These are phyloP conservation scores for Leptographium lundbergii DNA, from an alignment of 2,329 filamentous ascomycete species.

Conservation along the genomic window DNA sequence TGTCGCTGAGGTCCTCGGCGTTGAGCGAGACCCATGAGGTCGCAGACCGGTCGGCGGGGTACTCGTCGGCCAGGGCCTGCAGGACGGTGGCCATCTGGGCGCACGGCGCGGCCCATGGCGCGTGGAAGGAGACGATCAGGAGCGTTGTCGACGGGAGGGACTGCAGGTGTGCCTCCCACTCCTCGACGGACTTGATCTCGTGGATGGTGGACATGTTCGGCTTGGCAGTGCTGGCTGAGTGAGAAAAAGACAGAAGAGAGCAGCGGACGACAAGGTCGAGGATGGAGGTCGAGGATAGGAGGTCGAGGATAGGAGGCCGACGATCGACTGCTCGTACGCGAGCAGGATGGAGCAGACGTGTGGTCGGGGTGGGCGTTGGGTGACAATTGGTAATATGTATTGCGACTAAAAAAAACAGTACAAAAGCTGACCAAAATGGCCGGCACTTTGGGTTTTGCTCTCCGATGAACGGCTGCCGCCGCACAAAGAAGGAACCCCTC, in stretches of 20 bases:
- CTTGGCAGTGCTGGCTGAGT: neutral
- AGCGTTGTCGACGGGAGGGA: constrained; percentile 58
- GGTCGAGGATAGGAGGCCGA: neutral
- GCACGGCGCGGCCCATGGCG: constrained; percentile 93
- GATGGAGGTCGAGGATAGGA: too few species aligned
- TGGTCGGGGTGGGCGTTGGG: neutral
- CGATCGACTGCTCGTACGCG: too few species aligned
- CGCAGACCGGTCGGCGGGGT: constrained; percentile 53
- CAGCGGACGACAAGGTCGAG: neutral
- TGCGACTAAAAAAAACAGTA: neutral
- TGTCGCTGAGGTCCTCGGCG: constrained; percentile 84
- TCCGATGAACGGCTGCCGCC: constrained; percentile 9
- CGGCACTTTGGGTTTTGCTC: constrained; percentile 8
- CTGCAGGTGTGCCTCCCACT: constrained; percentile 58
- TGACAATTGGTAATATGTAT: neutral
- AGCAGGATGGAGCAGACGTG: too few species aligned
- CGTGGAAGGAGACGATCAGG: constrained; percentile 85
- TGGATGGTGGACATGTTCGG: constrained; percentile 58
- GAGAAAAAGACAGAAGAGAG: neutral
- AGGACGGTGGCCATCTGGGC: constrained; percentile 86
- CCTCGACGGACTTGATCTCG: constrained; percentile 61
- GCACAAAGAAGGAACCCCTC: neutral
- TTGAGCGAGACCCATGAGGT: constrained; percentile 85
- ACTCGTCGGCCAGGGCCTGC: constrained; percentile 72
- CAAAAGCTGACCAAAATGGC: constrained; percentile 1